These are phyloP conservation scores for Blastocystis sp. DNA, from an alignment of 352 stramenopile species.

Conservation along the genomic window DNA sequence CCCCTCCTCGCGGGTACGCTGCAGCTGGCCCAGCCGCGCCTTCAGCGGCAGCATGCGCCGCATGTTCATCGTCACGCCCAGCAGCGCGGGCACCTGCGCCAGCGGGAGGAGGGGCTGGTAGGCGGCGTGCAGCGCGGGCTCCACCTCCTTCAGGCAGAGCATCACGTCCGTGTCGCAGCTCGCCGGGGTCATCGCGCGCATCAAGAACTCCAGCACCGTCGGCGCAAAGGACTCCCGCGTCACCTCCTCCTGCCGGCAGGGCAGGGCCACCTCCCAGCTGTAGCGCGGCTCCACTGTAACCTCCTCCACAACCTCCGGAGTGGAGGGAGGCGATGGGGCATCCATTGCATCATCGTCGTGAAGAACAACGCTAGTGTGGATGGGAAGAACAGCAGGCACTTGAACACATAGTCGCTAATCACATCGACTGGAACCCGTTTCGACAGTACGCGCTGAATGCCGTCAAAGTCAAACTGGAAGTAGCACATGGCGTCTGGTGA, in stretches of 20 bases:
- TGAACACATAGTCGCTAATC: not conserved
- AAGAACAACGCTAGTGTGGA: not conserved
- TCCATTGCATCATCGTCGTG: not conserved
- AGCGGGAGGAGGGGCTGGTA: not conserved
- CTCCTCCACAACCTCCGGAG: no score
- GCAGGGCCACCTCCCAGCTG: no score
- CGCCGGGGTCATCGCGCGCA: not conserved
- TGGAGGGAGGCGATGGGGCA: not conserved
- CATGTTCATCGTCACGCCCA: not conserved
- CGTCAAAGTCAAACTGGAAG: conserved; percentile 33
- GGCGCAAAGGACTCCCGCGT: conserved; percentile 8
- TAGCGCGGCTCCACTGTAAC: no score
- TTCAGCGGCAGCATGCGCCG: not conserved
- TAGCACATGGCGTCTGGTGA: conserved; percentile 17
- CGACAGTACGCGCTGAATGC: not conserved
- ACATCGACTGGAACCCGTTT: not conserved
- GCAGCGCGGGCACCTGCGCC: not conserved
- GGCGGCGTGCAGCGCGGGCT: not conserved
- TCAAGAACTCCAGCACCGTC: conserved; percentile 23
- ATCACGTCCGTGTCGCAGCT: conserved; percentile 16
- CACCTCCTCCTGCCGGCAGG: not conserved
- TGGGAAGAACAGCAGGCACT: not conserved
- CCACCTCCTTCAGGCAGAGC: conserved; percentile 32
- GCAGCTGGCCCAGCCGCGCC: not conserved
- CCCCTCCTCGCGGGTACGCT: not conserved